Evolutionary conservation across 1,284 basidiomycete species (phyloP), one percentile per base, ranked within the genome.

Genomic region (Cryptococcus sp.): DNA sequence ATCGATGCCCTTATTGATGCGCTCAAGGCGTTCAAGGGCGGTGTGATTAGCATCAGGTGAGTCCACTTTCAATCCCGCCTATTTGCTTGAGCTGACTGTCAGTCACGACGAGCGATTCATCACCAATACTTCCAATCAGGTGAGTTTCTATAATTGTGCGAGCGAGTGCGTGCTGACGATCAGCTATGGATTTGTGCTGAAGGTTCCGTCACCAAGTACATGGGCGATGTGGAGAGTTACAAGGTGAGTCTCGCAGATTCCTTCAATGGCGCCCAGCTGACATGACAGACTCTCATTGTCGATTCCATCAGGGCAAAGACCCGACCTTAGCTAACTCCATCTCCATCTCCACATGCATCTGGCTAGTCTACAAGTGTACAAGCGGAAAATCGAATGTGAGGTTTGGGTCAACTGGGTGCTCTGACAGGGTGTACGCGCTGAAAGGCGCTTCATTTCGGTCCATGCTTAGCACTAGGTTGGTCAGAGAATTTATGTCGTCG

Each of bases 1-100:
- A 79, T 98, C 51, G 95, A 99, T 68, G 95, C 93, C 5, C 77
- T 98, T 39, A 95, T 95, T 83, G 75, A 80, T 21, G 95, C 91
- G 0, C 74, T 98, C 58, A 81, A 82, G 58, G 76, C 76, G 16
- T 98, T 90, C 89, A 95, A 95, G 64, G 95, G 95, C n/a, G 95
- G 94, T 45, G 89, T 73, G 7, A 71, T 73, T 58, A 43, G 43
- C 40, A 54, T 56, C 51, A 67, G 23, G 66, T 71, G 39, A 59
- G 62, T 57, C 23, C 58, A 57, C 54, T 23, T 32, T 24, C 25
- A 56, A 91, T 95, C 60, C 89, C 87, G 10, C 24, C 16, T n/a
- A n/a, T n/a, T 9, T 18, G 41, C 24, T 19, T 31, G 28, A 21
- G 23, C 22, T 44, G 31, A 44, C 21, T 7, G 24, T 4, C 16